A percentile compares a stretch with the other conserved stretches of the same genome.
Conservation (phyloP, 768 basidiomycete genomes). For the Crepidotus variabilis region DNA sequence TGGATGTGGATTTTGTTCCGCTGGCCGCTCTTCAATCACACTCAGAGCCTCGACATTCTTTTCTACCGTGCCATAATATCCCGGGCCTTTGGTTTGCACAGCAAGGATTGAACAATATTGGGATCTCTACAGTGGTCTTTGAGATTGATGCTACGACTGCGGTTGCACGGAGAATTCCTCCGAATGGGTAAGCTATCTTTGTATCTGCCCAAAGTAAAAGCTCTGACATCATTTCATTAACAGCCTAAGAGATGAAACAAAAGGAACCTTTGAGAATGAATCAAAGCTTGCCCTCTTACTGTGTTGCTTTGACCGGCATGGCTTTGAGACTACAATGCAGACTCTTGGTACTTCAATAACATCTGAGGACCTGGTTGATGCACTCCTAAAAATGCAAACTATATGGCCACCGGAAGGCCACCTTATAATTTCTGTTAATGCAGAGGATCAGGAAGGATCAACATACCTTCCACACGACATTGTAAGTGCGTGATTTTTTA, state of each 20-base stretch:
- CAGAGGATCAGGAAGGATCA: slow-evolving; percentile 23
- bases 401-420: slow-evolving; percentile 45
- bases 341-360: slow-evolving; percentile 13
- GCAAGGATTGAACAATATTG: slow-evolving; percentile 25
- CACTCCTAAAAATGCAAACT: slow-evolving; percentile 21
- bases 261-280: neutral
- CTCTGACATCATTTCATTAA: neutral
- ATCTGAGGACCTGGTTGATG: slow-evolving; percentile 20
- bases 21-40: neutral
- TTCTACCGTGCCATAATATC: slow-evolving; percentile 27
- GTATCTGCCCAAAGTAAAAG: neutral
- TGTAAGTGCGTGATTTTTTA: slow-evolving; percentile 25
- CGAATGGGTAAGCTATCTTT: slow-evolving; percentile 10
- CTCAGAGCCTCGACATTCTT: neutral
- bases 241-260: neutral
- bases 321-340: slow-evolving; percentile 17
- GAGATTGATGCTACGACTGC: slow-evolving; percentile 32
- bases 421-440: slow-evolving; percentile 44
- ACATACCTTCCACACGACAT: slow-evolving; percentile 41
- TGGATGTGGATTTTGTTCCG: neutral
- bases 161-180: slow-evolving; percentile 26
- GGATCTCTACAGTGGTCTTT: slow-evolving; percentile 31
- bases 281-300: slow-evolving; percentile 24
- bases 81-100: slow-evolving; percentile 40
- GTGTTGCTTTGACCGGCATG: slow-evolving; percentile 27